Evolutionary conservation across 805 yeast genomes (phyloP), one percentile per base, ranked within the genome.

Genomic region (Wickerhamomyces queroliae): DNA sequence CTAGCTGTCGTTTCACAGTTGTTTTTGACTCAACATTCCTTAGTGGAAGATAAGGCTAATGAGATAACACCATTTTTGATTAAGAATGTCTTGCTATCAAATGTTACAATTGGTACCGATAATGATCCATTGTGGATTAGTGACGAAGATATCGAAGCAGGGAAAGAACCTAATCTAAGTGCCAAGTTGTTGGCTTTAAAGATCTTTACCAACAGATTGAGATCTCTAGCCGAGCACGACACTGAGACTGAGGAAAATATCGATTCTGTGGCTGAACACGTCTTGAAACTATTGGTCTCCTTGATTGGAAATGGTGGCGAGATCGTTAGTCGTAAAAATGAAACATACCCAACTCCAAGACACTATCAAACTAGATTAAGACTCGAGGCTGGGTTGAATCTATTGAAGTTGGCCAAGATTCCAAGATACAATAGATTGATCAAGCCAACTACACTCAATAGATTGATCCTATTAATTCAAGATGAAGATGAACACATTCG

Each of bases 231-330:
- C n/a, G 39, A 47, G 3, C 49, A 56, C 3, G 60, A 59, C 1
- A 55, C 50, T 2, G 61, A 62, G 1, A 53, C 59, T 2, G 69
- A 67, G 4, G 63, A 59, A 10, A 56, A 70, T 2, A 59, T 70
- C 2, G 61, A 49, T 3, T 66, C 69, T 12, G 61, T 72, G 31
- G 76, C 83, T 0, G 74, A 70, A 40, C 86, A 88, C 13, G 78
- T 84, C 0, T 59, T 87, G 44, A 84, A 82, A 49, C 61, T 88
- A 21, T 66, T 88, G 23, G 66, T 76, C 25, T 76, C 88, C 2
- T 64, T 85, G 25, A 74, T 88, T 36, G 76, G 79, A 2, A 81
- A 81, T 54, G 83, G 84, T 33, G 96, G 96, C 22, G 96, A 89
- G 51, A 70, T 88, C 24, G 75, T 80, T 2, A 46, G 72, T 38